A percentile compares a stretch with the other conserved stretches of the same genome.
These are phyloP conservation scores for Hypoxylon sp. DNA, from an alignment of 2,329 filamentous ascomycete genomes.

Conservation along the genomic window DNA sequence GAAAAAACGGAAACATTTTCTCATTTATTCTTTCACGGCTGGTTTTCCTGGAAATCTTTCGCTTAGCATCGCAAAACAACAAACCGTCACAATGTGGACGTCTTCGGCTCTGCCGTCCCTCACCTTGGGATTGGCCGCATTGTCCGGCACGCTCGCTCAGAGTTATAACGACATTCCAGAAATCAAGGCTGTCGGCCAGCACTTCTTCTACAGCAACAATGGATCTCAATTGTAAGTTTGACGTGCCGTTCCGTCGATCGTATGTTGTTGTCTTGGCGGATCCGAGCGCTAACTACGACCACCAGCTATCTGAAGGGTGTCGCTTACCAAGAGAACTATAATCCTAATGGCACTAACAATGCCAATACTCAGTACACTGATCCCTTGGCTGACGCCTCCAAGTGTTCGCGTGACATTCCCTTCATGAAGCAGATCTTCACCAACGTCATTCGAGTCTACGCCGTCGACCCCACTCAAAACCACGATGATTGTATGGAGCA, in stretches of 20 bases:
- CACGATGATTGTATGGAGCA: conserved; percentile 89
- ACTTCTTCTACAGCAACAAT: conserved; percentile 64
- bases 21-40: conserved; percentile 28
- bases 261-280: conserved; percentile 30
- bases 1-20: conserved; percentile 11
- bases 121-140: conserved; percentile 47
- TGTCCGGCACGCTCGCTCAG: conserved; percentile 50
- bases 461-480: conserved; percentile 83
- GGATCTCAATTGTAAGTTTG: conserved; percentile 75
- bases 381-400: conserved; percentile 79
- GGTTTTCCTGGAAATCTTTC: conserved; percentile 28
- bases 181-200: conserved; percentile 54
- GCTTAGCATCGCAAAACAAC: conserved; percentile 23
- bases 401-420: conserved; percentile 89
- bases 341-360: conserved; percentile 63
- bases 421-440: conserved; percentile 83
- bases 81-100: conserved; percentile 48
- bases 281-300: conserved; percentile 41
- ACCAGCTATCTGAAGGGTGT: conserved; percentile 85
- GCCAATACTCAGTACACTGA: conserved; percentile 77
- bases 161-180: conserved; percentile 53
- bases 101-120: conserved; percentile 47
- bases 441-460: conserved; percentile 96
- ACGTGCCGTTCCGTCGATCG: conserved; percentile 9
- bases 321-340: conserved; percentile 90